Conservation (phyloP, 495 filamentous ascomycete species). For the Penicillium flavigenum region DNA sequence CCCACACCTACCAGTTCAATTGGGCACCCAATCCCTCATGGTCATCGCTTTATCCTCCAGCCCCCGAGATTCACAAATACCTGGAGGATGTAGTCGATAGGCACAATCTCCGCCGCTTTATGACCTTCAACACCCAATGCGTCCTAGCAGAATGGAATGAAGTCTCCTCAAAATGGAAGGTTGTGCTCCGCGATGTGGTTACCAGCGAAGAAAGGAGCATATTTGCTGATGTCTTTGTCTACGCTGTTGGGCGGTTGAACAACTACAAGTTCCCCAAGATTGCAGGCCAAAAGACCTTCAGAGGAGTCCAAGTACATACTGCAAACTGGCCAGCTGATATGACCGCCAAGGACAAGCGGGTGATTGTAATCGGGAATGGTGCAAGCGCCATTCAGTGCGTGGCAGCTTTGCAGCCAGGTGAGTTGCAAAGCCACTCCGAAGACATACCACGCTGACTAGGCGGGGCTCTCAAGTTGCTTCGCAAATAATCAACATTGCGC, state of each 20-base stretch:
- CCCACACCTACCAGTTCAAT: slow-evolving; percentile 21
- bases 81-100: slow-evolving; percentile 9
- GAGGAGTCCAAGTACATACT: slow-evolving; percentile 18
- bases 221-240: slow-evolving; percentile 12
- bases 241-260: slow-evolving; percentile 17
- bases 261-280: slow-evolving; percentile 15
- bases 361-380: slow-evolving; percentile 26
- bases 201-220: neutral
- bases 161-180: slow-evolving; percentile 4
- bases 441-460: neutral
- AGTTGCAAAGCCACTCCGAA: neutral
- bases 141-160: slow-evolving; percentile 11
- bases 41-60: slow-evolving; percentile 17
- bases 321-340: slow-evolving; percentile 19
- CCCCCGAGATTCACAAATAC: slow-evolving; percentile 17
- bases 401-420: slow-evolving; percentile 17
- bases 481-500: slow-evolving; percentile 13
- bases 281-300: slow-evolving; percentile 5
- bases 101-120: slow-evolving; percentile 11
- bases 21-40: slow-evolving; percentile 20
- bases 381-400: slow-evolving; percentile 21
- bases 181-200: neutral
- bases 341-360: slow-evolving; percentile 5
- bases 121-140: slow-evolving; percentile 4
- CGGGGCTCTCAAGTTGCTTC: neutral